Conservation (phyloP, 106 monocot genomes). For the Platanthera zijinensis region DNA sequence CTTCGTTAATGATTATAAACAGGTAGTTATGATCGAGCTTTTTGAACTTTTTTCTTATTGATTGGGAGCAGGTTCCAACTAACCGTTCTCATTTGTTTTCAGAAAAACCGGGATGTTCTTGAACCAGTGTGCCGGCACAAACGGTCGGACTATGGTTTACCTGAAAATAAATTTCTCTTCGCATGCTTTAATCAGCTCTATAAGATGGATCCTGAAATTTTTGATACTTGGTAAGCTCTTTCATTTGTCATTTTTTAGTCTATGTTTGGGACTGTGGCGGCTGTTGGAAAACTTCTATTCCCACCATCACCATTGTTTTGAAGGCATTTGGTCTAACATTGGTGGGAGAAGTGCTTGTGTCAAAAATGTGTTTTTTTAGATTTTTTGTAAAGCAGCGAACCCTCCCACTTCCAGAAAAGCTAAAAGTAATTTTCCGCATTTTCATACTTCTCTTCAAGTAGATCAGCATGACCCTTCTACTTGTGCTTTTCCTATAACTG, state of each 20-base stretch:
- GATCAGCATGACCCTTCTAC: too few species aligned
- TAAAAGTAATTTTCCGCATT: too few species aligned
- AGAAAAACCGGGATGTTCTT: constrained; percentile 82
- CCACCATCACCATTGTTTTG: too few species aligned
- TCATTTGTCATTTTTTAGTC: background rate
- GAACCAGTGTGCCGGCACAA: constrained; percentile 65
- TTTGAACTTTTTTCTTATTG: background rate
- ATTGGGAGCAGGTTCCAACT: background rate
- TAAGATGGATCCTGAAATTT: constrained; percentile 99
- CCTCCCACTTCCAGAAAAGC: too few species aligned
- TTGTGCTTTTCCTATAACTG: too few species aligned
- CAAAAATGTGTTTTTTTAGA: too few species aligned
- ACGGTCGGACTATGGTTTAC: constrained; percentile 89
- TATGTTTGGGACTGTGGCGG: background rate
- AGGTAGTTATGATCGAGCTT: constrained; percentile 31
- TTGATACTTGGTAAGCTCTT: constrained; percentile 63
- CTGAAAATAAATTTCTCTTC: constrained; percentile 93
- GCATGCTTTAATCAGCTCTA: constrained; percentile 98
- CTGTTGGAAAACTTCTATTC: too few species aligned
- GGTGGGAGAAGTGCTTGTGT: too few species aligned
- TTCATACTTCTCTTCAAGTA: too few species aligned
- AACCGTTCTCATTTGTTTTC: constrained; percentile 5
- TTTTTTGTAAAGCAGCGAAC: too few species aligned
- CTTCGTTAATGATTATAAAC: constrained; percentile 98
- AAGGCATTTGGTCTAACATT: too few species aligned